Evolutionary conservation across 2,329 filamentous ascomycete genomes (phyloP).

Genomic region (Scorias spongiosa): DNA sequence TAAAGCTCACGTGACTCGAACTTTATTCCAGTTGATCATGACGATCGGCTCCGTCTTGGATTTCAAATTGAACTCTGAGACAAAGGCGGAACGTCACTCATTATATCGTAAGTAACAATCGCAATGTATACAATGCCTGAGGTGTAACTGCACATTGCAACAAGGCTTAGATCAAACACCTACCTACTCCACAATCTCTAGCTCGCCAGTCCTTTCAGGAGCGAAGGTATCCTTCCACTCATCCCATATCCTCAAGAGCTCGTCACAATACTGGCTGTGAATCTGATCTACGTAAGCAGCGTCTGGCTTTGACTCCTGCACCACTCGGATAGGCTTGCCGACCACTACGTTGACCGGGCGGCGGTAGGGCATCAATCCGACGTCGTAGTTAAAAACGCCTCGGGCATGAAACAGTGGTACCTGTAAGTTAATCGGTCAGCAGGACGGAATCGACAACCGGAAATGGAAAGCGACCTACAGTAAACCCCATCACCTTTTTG

Average conservation of each 20-base stretch:
- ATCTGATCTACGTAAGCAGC: slow-evolving; percentile 65
- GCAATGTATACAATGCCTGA: too few relatives aligned
- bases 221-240: slow-evolving; percentile 66
- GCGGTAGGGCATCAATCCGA: slow-evolving; percentile 88
- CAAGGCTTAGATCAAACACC: not conserved
- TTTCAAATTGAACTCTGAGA: too few relatives aligned
- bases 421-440: slow-evolving; percentile 29
- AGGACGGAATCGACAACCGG: not conserved
- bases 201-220: slow-evolving; percentile 43
- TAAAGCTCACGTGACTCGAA: too few relatives aligned
- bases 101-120: too few relatives aligned
- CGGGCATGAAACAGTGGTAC: slow-evolving; percentile 77
- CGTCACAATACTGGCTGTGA: slow-evolving; percentile 63
- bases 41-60: too few relatives aligned
- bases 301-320: slow-evolving; percentile 47
- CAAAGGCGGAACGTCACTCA: too few relatives aligned
- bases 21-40: too few relatives aligned
- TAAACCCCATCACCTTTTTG: slow-evolving; percentile 81
- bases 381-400: slow-evolving; percentile 94
- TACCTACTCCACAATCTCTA: slow-evolving; percentile 47
- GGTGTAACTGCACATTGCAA: too few relatives aligned
- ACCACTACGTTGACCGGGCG: slow-evolving; percentile 79
- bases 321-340: slow-evolving; percentile 62
- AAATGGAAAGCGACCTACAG: slow-evolving; percentile 23
- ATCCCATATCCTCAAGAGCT: slow-evolving; percentile 59